These are phyloP conservation scores for Setaria viridis DNA, from an alignment of 202 grass and related monocot genomes.

Conservation along the genomic window DNA sequence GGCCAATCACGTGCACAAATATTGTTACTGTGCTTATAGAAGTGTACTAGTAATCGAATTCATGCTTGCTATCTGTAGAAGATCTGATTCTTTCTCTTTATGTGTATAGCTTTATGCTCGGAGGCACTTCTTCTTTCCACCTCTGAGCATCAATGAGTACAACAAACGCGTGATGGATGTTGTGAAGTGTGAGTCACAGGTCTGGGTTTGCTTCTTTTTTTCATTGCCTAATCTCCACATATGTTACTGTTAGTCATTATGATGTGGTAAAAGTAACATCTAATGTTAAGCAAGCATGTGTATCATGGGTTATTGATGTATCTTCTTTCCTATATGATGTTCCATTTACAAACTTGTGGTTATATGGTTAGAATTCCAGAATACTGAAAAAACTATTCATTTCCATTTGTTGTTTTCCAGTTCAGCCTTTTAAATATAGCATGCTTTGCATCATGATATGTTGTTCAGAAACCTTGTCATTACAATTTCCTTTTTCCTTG, in stretches of 20 bases:
- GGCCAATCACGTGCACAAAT: background rate
- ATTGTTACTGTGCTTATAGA: background rate
- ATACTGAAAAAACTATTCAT: background rate
- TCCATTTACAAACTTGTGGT: slow-evolving; percentile 2
- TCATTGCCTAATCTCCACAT: slow-evolving; percentile 20
- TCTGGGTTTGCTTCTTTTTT: slow-evolving; percentile 41
- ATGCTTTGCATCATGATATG: background rate
- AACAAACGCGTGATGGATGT: slow-evolving; percentile 95
- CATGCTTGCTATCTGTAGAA: slow-evolving; percentile 14
- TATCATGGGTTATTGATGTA: background rate
- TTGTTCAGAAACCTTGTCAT: background rate
- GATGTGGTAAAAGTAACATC: slow-evolving; percentile 6
- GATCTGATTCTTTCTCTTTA: slow-evolving; percentile 26
- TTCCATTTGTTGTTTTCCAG: slow-evolving; percentile 22
- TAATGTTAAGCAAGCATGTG: slow-evolving; percentile 16
- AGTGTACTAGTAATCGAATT: background rate
- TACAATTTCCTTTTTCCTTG: slow-evolving; percentile 13
- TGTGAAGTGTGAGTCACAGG: slow-evolving; percentile 95
- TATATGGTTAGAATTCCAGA: slow-evolving; percentile 7
- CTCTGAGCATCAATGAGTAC: slow-evolving; percentile 95
- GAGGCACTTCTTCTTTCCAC: slow-evolving; percentile 92
- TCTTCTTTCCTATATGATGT: slow-evolving; percentile 11
- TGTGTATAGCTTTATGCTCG: slow-evolving; percentile 86
- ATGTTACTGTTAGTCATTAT: background rate
- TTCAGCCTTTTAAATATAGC: background rate